These are phyloP conservation scores for Bacterosira constricta DNA, from an alignment of 108 stramenopile species.

Conservation along the genomic window DNA sequence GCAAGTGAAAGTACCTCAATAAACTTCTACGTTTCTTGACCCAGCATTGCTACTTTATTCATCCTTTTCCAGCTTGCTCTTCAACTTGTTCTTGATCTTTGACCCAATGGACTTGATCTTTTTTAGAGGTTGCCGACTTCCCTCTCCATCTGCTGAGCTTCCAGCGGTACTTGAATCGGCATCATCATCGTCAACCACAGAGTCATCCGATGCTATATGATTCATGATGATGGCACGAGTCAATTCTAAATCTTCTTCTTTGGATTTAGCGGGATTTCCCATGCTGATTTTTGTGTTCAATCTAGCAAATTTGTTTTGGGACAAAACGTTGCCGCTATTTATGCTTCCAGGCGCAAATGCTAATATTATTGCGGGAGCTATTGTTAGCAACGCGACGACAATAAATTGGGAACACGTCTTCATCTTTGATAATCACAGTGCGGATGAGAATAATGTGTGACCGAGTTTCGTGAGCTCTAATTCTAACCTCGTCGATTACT, in stretches of 20 bases:
- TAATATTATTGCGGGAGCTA: not conserved
- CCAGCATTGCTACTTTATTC: no score
- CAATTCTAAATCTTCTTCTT: slow-evolving; percentile 71
- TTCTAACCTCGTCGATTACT: no score
- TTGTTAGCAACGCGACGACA: not conserved
- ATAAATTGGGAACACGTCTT: slow-evolving; percentile 7
- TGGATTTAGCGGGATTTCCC: slow-evolving; percentile 31
- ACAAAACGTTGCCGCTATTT: not conserved
- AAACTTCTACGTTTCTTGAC: no score
- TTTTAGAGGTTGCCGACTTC: slow-evolving; percentile 3
- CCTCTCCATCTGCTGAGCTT: not conserved
- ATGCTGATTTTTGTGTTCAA: not conserved
- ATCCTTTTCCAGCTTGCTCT: slow-evolving; percentile 13
- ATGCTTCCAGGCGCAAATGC: slow-evolving; percentile 16
- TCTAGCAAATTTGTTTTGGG: not conserved
- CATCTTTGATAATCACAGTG: no score
- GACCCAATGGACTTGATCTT: slow-evolving; percentile 33
- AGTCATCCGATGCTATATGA: slow-evolving; percentile 24
- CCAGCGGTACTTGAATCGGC: not conserved
- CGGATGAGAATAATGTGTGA: no score
- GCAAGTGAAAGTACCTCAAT: no score
- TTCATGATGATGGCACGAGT: slow-evolving; percentile 66
- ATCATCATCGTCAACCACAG: slow-evolving; percentile 22
- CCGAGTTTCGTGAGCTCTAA: no score
- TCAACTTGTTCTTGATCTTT: slow-evolving; percentile 33